Conservation (phyloP, 1,284 basidiomycete species). For the Ustilago curta region DNA sequence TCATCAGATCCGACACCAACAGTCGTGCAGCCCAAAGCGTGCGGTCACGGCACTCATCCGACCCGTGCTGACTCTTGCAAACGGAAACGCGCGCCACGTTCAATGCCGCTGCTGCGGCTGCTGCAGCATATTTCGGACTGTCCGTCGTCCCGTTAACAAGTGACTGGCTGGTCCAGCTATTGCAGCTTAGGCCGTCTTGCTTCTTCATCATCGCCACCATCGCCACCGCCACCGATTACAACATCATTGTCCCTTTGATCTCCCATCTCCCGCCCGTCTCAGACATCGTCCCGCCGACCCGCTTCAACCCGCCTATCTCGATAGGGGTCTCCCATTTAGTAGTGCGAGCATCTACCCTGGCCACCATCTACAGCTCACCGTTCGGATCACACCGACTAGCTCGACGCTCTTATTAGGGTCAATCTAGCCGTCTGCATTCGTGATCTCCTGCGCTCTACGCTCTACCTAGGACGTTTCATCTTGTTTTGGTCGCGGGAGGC, state of each 20-base stretch:
- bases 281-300: background rate
- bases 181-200: constrained; percentile 11
- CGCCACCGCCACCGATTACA: background rate
- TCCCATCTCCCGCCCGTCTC: background rate
- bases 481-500: background rate
- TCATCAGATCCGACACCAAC: too few species aligned
- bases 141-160: background rate
- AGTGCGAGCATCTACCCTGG: background rate
- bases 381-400: background rate
- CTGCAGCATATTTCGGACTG: background rate
- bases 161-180: constrained; percentile 29
- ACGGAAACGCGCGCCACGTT: background rate
- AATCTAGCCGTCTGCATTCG: background rate
- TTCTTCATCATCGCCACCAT: background rate
- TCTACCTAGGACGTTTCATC: background rate
- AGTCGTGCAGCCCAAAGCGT: background rate
- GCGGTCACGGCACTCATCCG: background rate
- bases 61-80: background rate
- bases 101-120: constrained; percentile 6
- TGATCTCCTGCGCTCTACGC: background rate
- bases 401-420: background rate
- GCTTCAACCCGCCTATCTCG: too few species aligned
- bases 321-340: background rate
- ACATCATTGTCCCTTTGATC: background rate
- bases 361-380: background rate